These are phyloP conservation scores for Cerrena zonata DNA, from an alignment of 1,284 basidiomycete species.

Conservation along the genomic window DNA sequence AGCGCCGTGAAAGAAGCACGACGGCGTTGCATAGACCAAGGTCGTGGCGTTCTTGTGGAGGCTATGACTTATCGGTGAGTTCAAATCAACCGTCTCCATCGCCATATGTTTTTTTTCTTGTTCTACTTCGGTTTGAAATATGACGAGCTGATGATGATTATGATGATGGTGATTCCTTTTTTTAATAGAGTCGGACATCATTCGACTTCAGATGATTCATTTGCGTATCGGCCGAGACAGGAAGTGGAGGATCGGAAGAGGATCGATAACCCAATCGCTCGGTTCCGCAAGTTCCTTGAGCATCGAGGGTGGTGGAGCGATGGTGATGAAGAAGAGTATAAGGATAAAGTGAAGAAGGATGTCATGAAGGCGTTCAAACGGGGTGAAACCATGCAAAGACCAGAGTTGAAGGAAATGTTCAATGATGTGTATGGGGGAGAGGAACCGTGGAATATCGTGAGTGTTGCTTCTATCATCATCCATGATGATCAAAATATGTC, in stretches of 20 bases:
- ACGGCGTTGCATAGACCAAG: constrained; percentile 68
- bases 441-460: constrained; percentile 79
- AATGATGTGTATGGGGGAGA: constrained; percentile 83
- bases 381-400: constrained; percentile 69
- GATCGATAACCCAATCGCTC: constrained; percentile 82
- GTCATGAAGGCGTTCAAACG: constrained; percentile 76
- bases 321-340: constrained; percentile 68
- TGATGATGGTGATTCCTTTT: constrained; percentile 9
- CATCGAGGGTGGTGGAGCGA: constrained; percentile 82
- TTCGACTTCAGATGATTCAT: constrained; percentile 91
- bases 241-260: constrained; percentile 85
- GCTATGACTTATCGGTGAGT: constrained; percentile 83
- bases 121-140: not conserved
- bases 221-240: constrained; percentile 78
- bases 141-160: not conserved
- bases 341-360: constrained; percentile 62
- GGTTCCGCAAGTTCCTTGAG: constrained; percentile 82
- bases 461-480: no score
- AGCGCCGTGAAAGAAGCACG: constrained; percentile 79
- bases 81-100: no score
- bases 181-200: constrained; percentile 78
- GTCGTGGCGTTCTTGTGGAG: constrained; percentile 83
- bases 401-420: constrained; percentile 76
- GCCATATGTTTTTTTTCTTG: not conserved
- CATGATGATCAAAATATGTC: no score